A percentile compares a stretch with the other conserved stretches of the same genome.
These are phyloP conservation scores for Mycena sp. DNA, from an alignment of 1,284 basidiomycete genomes.

Conservation along the genomic window DNA sequence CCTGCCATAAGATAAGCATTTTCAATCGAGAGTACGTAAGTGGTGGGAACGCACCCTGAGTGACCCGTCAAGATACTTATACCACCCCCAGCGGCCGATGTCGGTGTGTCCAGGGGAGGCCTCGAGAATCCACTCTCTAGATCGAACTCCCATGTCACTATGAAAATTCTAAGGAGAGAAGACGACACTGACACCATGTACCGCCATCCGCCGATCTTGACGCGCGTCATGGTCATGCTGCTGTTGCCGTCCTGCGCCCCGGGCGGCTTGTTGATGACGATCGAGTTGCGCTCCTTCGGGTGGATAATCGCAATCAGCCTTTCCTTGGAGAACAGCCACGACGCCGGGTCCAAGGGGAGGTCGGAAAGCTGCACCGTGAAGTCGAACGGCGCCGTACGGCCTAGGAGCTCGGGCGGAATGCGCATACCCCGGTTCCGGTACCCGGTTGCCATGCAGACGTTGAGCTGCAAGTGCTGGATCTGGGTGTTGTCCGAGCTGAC, in stretches of 20 bases:
- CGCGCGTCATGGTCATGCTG: neutral
- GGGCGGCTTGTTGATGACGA: neutral
- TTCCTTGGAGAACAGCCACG: neutral
- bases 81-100: conserved; percentile 6
- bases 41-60: neutral
- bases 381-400: neutral
- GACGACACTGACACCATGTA: neutral
- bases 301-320: neutral
- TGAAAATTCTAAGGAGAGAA: neutral
- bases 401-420: neutral
- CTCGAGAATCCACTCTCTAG: neutral
- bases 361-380: neutral
- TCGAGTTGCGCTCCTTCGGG: neutral
- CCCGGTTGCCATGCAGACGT: neutral
- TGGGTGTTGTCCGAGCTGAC: neutral
- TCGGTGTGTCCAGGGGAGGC: neutral
- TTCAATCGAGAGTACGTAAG: neutral
- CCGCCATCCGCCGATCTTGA: neutral
- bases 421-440: neutral
- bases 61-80: neutral
- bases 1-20: neutral
- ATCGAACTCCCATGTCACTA: neutral
- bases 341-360: neutral
- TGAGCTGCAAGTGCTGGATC: neutral
- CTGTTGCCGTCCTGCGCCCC: neutral